These are phyloP conservation scores for Rosa hybrid DNA, from an alignment of 331 rosid species.

Conservation along the genomic window DNA sequence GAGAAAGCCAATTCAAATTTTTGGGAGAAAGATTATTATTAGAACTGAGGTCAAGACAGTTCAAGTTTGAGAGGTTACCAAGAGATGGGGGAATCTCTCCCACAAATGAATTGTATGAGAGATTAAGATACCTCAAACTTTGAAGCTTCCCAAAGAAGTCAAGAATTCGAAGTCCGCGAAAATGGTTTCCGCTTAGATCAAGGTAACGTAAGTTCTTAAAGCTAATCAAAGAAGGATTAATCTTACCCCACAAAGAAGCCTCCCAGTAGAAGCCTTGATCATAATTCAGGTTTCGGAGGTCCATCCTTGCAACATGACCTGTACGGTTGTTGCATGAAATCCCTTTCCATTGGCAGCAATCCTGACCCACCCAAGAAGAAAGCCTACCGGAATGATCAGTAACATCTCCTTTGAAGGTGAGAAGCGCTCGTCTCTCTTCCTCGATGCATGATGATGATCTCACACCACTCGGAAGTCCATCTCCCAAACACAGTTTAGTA, in stretches of 20 bases:
- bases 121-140: no score
- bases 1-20: no score
- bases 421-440: conserved; percentile 1
- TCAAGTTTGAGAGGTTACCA: conserved; percentile 1
- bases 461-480: neutral
- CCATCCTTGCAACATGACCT: neutral
- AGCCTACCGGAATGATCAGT: neutral
- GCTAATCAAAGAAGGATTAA: neutral
- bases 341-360: conserved; percentile 9
- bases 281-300: neutral
- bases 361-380: conserved; percentile 1
- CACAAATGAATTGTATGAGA: neutral
- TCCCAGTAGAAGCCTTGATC: neutral
- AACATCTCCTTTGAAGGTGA: neutral
- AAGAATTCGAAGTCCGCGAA: neutral
- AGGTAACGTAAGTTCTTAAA: neutral
- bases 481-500: neutral
- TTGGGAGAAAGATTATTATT: no score
- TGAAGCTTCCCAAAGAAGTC: no score
- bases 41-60: neutral
- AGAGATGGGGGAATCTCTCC: neutral
- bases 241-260: neutral
- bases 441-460: neutral
- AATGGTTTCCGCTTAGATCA: neutral
- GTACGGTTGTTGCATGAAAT: conserved; percentile 4